Evolutionary conservation across 2,329 filamentous ascomycete genomes (phyloP).

Genomic region (Ophiostoma ulmi): DNA sequence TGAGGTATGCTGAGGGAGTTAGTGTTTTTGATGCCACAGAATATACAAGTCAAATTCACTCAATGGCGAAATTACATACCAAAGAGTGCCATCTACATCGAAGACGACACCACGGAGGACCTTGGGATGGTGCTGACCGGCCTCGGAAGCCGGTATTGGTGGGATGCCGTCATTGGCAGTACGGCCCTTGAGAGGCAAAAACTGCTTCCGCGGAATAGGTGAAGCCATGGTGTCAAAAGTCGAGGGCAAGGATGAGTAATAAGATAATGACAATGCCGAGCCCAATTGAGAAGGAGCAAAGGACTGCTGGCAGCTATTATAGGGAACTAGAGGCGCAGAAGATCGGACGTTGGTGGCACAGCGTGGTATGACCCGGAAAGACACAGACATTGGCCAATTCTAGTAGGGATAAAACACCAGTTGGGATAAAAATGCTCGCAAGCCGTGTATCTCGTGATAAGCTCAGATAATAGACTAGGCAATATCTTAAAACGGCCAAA

Average conservation of each 20-base stretch:
- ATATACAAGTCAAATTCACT: background rate
- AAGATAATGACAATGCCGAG: background rate
- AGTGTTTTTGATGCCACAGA: background rate
- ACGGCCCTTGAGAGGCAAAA: slow-evolving; percentile 50
- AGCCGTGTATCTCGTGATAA: background rate
- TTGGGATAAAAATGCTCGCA: background rate
- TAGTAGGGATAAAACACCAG: background rate
- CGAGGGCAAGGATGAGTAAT: background rate
- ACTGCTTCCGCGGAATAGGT: slow-evolving; percentile 40
- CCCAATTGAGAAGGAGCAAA: background rate
- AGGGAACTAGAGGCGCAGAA: background rate
- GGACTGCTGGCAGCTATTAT: background rate
- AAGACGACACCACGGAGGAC: slow-evolving; percentile 65
- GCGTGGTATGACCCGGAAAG: background rate
- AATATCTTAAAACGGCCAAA: background rate
- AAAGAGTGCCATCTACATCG: slow-evolving; percentile 92
- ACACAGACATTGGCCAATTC: background rate
- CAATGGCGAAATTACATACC: slow-evolving; percentile 46
- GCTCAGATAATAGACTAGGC: background rate
- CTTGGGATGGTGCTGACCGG: slow-evolving; percentile 24
- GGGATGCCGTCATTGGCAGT: slow-evolving; percentile 29
- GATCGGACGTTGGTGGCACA: background rate
- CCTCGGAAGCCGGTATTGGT: background rate
- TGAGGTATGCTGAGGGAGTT: slow-evolving; percentile 64
- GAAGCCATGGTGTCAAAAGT: background rate